A percentile compares a stretch with the other conserved stretches of the same genome.
Conservation (phyloP, 768 basidiomycete genomes). For the Psilocybe sp. region DNA sequence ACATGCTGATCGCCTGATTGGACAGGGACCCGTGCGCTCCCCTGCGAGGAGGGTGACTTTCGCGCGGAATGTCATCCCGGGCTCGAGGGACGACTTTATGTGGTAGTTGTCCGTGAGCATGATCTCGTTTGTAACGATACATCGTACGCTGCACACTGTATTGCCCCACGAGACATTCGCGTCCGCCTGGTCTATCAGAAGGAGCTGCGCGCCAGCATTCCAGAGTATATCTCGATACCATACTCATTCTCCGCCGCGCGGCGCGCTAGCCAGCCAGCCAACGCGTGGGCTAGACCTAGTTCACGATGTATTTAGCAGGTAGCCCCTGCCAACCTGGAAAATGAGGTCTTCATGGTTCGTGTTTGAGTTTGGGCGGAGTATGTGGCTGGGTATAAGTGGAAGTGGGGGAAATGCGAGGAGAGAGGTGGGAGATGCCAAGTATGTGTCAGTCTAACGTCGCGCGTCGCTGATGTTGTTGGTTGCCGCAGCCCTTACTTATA, state of each 20-base stretch:
- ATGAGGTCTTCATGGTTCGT: no score
- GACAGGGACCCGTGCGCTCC: slow-evolving; percentile 92
- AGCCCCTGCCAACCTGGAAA: no score
- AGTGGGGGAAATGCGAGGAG: no score
- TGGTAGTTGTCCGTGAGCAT: slow-evolving; percentile 76
- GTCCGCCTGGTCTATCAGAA: slow-evolving; percentile 58
- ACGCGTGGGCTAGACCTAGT: slow-evolving; percentile 81
- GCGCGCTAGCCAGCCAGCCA: slow-evolving; percentile 90
- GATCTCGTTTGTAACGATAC: slow-evolving; percentile 91
- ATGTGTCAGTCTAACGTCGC: no score
- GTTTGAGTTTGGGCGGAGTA: no score
- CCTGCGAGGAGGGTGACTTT: slow-evolving; percentile 88
- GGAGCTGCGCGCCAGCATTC: slow-evolving; percentile 89
- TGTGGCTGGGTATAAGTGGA: no score
- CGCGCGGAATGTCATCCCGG: slow-evolving; percentile 94
- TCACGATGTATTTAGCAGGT: slow-evolving; percentile 94
- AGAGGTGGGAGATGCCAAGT: no score
- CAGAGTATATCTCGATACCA: slow-evolving; percentile 95
- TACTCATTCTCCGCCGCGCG: slow-evolving; percentile 73
- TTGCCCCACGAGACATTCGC: slow-evolving; percentile 36
- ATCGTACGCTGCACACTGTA: slow-evolving; percentile 55
- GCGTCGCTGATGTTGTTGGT: no score
- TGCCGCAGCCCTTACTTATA: no score
- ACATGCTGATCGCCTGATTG: slow-evolving; percentile 73
- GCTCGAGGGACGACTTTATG: slow-evolving; percentile 87